Conservation (phyloP, 345 rosid genomes). For the Salix suchowensis region DNA sequence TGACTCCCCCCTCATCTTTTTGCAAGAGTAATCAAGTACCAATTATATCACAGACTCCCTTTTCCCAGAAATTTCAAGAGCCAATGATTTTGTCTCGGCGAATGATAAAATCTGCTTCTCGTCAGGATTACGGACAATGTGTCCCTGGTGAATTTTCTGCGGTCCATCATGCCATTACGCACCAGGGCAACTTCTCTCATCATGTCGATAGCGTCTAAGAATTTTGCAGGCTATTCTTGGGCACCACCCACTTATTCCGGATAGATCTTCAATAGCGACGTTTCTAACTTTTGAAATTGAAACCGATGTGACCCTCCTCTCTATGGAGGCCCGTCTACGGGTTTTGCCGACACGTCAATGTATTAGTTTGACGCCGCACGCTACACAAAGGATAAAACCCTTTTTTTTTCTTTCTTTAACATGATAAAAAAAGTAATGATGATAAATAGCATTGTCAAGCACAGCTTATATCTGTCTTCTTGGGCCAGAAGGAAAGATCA, state of each 20-base stretch:
- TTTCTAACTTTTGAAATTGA: background rate
- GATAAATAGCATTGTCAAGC: too few relatives aligned
- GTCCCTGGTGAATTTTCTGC: background rate
- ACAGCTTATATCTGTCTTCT: too few relatives aligned
- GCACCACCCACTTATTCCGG: background rate
- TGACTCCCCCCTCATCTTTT: constrained; percentile 27
- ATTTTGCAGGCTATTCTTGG: background rate
- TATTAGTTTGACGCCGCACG: too few relatives aligned
- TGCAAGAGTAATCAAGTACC: background rate
- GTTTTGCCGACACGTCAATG: background rate
- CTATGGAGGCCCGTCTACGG: background rate
- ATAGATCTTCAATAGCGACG: background rate
- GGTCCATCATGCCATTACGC: background rate
- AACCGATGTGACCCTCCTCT: background rate
- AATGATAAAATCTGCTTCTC: background rate
- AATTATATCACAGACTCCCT: background rate
- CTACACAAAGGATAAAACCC: too few relatives aligned
- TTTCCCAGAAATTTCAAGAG: background rate
- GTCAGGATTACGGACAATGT: background rate
- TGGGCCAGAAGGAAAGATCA: background rate
- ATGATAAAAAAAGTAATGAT: too few relatives aligned
- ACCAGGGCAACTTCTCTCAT: background rate
- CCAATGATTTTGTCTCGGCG: background rate
- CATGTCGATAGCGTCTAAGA: background rate
- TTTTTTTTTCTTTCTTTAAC: too few relatives aligned